Percentiles rank a stretch among this genome's conserved stretches.
Evolutionary conservation across 1,284 basidiomycete species (phyloP).

Genomic region (Volvariella surrecta): DNA sequence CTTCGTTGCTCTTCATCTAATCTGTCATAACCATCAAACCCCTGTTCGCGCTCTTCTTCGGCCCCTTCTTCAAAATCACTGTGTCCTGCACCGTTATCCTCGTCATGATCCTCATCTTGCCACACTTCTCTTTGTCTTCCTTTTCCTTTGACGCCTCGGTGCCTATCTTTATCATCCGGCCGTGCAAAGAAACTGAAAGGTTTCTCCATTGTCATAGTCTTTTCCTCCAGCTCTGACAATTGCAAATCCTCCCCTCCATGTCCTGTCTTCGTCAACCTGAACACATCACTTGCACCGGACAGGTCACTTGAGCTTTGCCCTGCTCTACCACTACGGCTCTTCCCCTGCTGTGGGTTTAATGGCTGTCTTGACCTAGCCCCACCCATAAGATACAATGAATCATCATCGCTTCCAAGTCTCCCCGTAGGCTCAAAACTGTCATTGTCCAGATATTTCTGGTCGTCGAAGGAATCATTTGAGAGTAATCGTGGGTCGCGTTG

Average conservation of each 20-base stretch:
- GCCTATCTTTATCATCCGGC: constrained; percentile 13
- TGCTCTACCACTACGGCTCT: no score
- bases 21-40: constrained; percentile 10
- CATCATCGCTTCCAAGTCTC: no score
- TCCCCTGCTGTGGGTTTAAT: no score
- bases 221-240: constrained; percentile 47
- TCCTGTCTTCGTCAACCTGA: constrained; percentile 22
- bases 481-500: constrained; percentile 21
- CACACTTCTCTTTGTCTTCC: neutral
- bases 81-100: neutral
- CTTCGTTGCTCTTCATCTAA: constrained; percentile 9
- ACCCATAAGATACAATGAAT: no score
- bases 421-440: no score
- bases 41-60: neutral
- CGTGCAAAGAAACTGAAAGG: constrained; percentile 35
- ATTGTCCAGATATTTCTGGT: no score
- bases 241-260: constrained; percentile 48
- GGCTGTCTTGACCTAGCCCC: no score
- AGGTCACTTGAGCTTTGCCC: no score
- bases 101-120: constrained; percentile 1
- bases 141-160: neutral
- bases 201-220: constrained; percentile 17
- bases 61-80: constrained; percentile 2
- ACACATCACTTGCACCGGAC: no score
- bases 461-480: neutral